Evolutionary conservation across 345 rosid genomes (phyloP).

Genomic region (Populus pruinosa): DNA sequence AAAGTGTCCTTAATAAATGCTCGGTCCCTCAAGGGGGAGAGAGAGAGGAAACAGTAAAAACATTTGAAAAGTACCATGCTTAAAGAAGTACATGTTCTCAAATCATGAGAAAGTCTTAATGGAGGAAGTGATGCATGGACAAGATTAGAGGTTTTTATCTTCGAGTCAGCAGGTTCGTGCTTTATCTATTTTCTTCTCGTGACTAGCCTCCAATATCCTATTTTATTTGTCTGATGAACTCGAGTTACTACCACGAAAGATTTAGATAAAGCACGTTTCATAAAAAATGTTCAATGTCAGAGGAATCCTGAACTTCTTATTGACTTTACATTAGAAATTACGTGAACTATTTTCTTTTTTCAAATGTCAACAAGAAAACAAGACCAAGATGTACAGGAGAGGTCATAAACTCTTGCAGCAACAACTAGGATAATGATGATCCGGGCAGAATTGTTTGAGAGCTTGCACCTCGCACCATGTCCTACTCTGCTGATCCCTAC

Average conservation of each 20-base stretch:
- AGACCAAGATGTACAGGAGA: background rate
- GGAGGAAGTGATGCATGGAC: conserved; percentile 31
- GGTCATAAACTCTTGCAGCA: background rate
- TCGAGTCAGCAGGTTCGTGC: conserved; percentile 68
- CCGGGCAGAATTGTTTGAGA: background rate
- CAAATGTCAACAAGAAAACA: background rate
- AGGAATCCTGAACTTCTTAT: too few species aligned
- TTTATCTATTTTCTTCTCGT: conserved; percentile 25
- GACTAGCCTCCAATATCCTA: background rate
- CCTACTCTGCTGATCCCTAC: background rate
- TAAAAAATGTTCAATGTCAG: too few species aligned
- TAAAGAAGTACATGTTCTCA: background rate
- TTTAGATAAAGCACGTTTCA: background rate
- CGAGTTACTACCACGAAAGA: background rate
- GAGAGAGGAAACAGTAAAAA: background rate
- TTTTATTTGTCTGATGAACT: background rate
- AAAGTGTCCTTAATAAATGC: conserved; percentile 69
- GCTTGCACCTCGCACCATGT: background rate
- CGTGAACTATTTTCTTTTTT: background rate
- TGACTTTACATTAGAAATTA: background rate
- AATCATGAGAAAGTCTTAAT: background rate
- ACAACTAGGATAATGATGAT: background rate
- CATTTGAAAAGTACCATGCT: background rate
- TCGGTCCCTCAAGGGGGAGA: conserved; percentile 53
- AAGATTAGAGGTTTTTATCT: conserved; percentile 73